Evolutionary conservation across 2,329 filamentous ascomycete genomes (phyloP).

Genomic region (Ceratocystis destructans): DNA sequence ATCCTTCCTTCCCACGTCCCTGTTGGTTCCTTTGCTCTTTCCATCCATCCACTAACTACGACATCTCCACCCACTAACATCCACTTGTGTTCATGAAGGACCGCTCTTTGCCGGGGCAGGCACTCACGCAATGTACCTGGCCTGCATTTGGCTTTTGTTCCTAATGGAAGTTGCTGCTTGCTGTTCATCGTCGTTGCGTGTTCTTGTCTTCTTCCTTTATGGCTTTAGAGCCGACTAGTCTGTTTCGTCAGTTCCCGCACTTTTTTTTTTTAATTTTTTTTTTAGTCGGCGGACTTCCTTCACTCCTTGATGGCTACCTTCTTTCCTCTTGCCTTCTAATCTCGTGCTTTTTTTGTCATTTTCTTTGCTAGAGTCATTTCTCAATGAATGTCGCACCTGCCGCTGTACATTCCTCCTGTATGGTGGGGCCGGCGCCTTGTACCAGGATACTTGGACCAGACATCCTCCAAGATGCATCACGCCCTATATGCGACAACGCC

Average conservation of each 20-base stretch:
- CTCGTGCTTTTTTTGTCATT: not conserved
- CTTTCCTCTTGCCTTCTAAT: not conserved
- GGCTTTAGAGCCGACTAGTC: not conserved
- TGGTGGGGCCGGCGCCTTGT: no score
- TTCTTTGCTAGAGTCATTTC: not conserved
- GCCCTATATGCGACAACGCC: not conserved
- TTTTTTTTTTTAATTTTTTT: not conserved
- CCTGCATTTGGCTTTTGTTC: not conserved
- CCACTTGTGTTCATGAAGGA: no score
- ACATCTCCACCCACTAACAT: not conserved
- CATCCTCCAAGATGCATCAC: not conserved
- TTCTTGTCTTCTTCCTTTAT: not conserved
- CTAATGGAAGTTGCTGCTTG: not conserved
- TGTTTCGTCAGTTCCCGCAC: not conserved
- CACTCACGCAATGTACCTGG: not conserved
- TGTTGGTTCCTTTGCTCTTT: not conserved
- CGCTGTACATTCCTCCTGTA: not conserved
- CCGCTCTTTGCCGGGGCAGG: not conserved
- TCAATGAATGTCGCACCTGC: not conserved
- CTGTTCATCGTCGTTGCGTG: not conserved
- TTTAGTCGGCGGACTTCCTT: not conserved
- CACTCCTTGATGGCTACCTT: not conserved
- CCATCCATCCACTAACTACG: not conserved
- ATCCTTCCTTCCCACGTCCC: constrained; percentile 2
- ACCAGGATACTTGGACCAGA: no score